These are phyloP conservation scores for Diacronema lutheri DNA, from an alignment of 78 protist genomes.

Conservation along the genomic window DNA sequence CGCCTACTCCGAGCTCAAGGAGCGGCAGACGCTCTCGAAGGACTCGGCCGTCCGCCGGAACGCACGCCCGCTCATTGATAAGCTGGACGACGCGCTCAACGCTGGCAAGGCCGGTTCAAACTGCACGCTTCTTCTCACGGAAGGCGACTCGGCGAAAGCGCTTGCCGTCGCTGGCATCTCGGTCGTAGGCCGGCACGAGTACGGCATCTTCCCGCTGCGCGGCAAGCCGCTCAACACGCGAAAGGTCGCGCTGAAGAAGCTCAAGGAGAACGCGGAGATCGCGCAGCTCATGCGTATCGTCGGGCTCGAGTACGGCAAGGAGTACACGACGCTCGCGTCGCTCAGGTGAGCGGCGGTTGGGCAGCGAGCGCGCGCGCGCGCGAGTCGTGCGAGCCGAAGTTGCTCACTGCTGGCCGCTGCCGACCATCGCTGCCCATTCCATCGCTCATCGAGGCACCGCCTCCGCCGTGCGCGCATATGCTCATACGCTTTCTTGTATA, in stretches of 20 bases:
- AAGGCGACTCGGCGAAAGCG: conserved; percentile 96
- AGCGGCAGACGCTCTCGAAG: conserved; percentile 43
- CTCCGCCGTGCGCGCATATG: too few relatives aligned
- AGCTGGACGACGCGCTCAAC: conserved; percentile 95
- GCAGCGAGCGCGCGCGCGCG: too few relatives aligned
- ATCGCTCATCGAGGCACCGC: too few relatives aligned
- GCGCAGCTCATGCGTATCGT: conserved; percentile 73
- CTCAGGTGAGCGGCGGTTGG: too few relatives aligned
- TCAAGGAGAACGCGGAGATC: conserved; percentile 83
- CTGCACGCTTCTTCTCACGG: conserved; percentile 98
- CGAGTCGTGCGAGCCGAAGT: too few relatives aligned
- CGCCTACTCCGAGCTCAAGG: too few relatives aligned
- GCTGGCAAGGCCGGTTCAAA: conserved; percentile 85
- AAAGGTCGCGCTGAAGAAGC: conserved; percentile 69
- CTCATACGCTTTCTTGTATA: too few relatives aligned
- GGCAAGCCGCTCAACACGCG: conserved; percentile 98
- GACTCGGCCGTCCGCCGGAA: conserved; percentile 3
- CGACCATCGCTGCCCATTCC: too few relatives aligned
- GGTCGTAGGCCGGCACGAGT: conserved; percentile 70
- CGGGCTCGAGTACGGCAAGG: conserved; percentile 81
- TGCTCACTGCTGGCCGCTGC: too few relatives aligned
- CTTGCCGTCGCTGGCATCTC: conserved; percentile 80
- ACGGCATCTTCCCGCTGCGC: conserved; percentile 98
- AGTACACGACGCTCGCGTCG: conserved; percentile 41
- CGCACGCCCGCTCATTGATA: not conserved